Evolutionary conservation across 176 grass and related monocot species (phyloP).

Genomic region (Thalia dealbata): DNA sequence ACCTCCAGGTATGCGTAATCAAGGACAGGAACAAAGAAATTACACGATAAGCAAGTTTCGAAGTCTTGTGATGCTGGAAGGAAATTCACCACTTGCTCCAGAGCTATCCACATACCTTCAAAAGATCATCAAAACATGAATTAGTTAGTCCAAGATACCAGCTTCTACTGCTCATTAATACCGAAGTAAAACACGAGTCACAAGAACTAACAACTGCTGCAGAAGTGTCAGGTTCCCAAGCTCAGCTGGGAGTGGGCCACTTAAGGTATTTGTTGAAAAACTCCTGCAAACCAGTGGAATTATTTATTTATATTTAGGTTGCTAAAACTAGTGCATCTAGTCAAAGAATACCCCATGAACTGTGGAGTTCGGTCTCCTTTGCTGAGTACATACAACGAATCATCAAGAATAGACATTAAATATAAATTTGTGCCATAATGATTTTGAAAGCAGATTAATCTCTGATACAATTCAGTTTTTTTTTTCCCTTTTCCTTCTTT

Average conservation of each 20-base stretch:
- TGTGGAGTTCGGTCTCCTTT: not conserved
- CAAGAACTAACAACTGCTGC: slow-evolving; percentile 31
- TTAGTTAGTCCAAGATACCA: not conserved
- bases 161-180: not conserved
- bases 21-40: not conserved
- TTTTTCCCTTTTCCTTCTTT: too few species aligned
- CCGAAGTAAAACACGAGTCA: too few species aligned
- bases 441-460: not conserved
- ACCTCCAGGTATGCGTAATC: not conserved
- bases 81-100: slow-evolving; percentile 49
- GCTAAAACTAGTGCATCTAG: not conserved
- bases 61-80: slow-evolving; percentile 43
- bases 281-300: slow-evolving; percentile 27
- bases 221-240: slow-evolving; percentile 52
- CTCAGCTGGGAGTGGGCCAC: slow-evolving; percentile 49
- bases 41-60: slow-evolving; percentile 39
- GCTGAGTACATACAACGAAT: not conserved
- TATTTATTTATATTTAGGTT: not conserved
- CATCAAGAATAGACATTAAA: too few species aligned
- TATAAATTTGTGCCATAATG: not conserved
- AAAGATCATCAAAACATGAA: not conserved
- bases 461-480: too few species aligned
- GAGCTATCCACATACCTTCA: slow-evolving; percentile 63
- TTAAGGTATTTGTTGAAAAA: slow-evolving; percentile 48
- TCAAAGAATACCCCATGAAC: not conserved